These are phyloP conservation scores for Metschnikowia shivogae DNA, from an alignment of 805 yeast species.

Conservation along the genomic window DNA sequence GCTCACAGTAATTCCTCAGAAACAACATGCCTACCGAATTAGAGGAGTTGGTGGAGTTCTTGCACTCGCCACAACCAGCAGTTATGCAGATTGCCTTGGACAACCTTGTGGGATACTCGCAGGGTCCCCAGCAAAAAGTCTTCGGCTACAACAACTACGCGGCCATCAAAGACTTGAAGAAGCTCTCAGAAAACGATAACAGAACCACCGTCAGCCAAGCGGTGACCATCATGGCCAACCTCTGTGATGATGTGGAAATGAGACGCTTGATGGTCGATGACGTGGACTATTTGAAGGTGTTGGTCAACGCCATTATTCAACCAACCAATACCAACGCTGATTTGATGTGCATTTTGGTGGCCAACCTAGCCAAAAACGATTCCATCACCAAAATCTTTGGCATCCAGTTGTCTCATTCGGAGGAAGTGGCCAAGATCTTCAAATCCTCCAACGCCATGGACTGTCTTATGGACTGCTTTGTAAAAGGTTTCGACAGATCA, in stretches of 20 bases:
- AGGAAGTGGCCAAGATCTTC: conserved; percentile 47
- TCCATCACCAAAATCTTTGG: conserved; percentile 51
- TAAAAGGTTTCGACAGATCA: conserved; percentile 71
- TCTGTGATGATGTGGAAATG: conserved; percentile 66
- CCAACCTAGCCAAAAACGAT: conserved; percentile 82
- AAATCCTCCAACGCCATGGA: conserved; percentile 59
- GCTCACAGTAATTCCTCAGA: neutral
- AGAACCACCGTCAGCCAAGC: conserved; percentile 59
- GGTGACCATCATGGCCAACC: conserved; percentile 73
- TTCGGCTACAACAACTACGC: conserved; percentile 67
- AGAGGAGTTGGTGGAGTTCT: conserved; percentile 64
- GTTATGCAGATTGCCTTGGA: conserved; percentile 82
- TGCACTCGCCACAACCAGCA: conserved; percentile 76
- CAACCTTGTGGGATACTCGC: conserved; percentile 75
- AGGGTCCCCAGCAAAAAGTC: conserved; percentile 60
- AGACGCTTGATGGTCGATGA: conserved; percentile 67
- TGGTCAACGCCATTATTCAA: conserved; percentile 49
- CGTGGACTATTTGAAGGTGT: conserved; percentile 45
- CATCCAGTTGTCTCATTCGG: conserved; percentile 26
- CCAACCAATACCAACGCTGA: conserved; percentile 67
- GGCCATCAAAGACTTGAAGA: conserved; percentile 70
- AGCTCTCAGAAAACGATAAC: conserved; percentile 50
- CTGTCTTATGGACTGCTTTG: conserved; percentile 84
- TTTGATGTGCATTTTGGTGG: conserved; percentile 73
- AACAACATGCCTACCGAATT: conserved; percentile 39